These are phyloP conservation scores for Colletotrichum liaoningense DNA, from an alignment of 2,329 filamentous ascomycete species.

Conservation along the genomic window DNA sequence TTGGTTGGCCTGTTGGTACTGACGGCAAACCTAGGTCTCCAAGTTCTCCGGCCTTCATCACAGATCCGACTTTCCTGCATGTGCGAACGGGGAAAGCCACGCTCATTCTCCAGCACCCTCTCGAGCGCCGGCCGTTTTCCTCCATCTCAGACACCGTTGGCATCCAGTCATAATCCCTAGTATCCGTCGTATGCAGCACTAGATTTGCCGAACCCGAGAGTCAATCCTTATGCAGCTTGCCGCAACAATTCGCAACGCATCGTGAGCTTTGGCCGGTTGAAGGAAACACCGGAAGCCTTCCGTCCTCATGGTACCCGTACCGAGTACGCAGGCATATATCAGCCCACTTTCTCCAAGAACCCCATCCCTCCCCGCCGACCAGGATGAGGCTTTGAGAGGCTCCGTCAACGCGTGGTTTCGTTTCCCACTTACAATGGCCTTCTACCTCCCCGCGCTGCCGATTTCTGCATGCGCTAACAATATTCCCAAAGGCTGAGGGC, in stretches of 20 bases:
- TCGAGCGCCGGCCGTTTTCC: neutral
- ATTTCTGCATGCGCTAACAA: neutral
- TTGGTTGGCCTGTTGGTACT: slow-evolving; percentile 8
- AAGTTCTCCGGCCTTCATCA: neutral
- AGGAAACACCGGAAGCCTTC: neutral
- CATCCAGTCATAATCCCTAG: neutral
- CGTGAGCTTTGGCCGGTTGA: neutral
- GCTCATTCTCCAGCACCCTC: neutral
- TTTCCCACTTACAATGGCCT: neutral
- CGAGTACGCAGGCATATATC: slow-evolving; percentile 5
- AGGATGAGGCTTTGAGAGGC: slow-evolving; percentile 6
- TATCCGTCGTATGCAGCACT: neutral
- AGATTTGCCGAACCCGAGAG: neutral
- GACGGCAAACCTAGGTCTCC: slow-evolving; percentile 2
- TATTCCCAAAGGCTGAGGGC: neutral
- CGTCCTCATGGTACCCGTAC: neutral
- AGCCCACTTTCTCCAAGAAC: slow-evolving; percentile 24
- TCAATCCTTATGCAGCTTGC: neutral
- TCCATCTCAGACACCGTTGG: neutral
- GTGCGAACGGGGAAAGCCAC: neutral
- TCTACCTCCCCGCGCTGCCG: neutral
- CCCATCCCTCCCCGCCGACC: slow-evolving; percentile 1
- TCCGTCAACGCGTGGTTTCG: neutral
- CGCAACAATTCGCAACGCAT: neutral
- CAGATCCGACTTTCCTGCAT: neutral